Evolutionary conservation across 2,329 filamentous ascomycete species (phyloP).

Genomic region (Rosellinia necatrix): DNA sequence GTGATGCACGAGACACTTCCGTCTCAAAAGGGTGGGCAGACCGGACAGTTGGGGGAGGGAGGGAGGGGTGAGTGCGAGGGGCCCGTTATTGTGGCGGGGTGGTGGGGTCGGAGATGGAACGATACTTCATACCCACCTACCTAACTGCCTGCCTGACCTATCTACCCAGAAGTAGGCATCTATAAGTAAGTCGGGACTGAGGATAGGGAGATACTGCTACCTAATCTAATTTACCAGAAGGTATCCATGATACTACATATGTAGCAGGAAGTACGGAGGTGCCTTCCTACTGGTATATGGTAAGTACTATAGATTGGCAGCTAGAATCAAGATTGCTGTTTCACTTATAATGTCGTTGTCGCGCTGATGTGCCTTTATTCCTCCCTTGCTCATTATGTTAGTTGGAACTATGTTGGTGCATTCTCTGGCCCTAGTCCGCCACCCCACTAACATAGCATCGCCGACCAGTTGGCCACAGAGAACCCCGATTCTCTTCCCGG

Average conservation of each 20-base stretch:
- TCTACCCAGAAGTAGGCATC: not conserved
- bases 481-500: not conserved
- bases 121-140: not conserved
- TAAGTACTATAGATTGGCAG: too few species aligned
- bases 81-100: conserved; percentile 6
- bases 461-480: conserved; percentile 18
- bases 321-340: too few species aligned
- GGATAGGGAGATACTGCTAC: too few species aligned
- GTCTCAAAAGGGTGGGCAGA: not conserved
- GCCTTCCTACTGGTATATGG: too few species aligned
- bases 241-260: too few species aligned
- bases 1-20: conserved; percentile 23
- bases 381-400: too few species aligned
- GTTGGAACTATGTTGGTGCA: conserved; percentile 14
- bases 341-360: too few species aligned
- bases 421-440: conserved; percentile 15
- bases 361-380: too few species aligned
- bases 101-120: not conserved
- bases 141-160: not conserved
- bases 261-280: too few species aligned
- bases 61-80: not conserved
- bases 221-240: too few species aligned
- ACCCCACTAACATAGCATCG: conserved; percentile 25
- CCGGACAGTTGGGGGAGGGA: not conserved
- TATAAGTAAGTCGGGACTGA: too few species aligned